Percentiles rank a stretch among this genome's conserved stretches.
Evolutionary conservation across 495 filamentous ascomycete species (phyloP).

Genomic region (Aspergillus leporis): DNA sequence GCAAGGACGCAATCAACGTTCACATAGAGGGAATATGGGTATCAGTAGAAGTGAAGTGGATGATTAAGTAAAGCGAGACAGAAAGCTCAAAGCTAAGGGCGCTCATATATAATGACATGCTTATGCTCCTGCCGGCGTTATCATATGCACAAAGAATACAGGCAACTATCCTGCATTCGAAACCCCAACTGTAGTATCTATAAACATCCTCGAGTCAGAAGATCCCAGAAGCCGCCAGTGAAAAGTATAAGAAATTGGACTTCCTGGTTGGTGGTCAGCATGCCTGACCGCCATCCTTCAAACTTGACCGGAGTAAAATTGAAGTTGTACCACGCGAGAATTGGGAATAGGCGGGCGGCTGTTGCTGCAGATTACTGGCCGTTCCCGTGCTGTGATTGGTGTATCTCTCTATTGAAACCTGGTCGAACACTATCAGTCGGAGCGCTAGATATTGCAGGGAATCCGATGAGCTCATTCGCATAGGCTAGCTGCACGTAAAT

Average conservation of each 20-base stretch:
- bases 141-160: constrained; percentile 17
- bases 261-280: constrained; percentile 20
- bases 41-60: neutral
- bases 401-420: constrained; percentile 8
- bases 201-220: constrained; percentile 28
- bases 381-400: constrained; percentile 12
- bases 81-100: neutral
- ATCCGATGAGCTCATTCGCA: constrained; percentile 10
- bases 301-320: constrained; percentile 6
- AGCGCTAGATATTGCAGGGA: neutral
- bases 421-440: constrained; percentile 1
- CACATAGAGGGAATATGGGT: neutral
- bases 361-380: constrained; percentile 13
- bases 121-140: neutral
- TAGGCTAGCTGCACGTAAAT: constrained; percentile 6
- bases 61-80: neutral
- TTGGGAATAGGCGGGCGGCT: constrained; percentile 11
- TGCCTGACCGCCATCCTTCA: constrained; percentile 24
- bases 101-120: constrained; percentile 1
- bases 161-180: constrained; percentile 16
- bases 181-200: constrained; percentile 23
- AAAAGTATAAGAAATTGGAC: constrained; percentile 5
- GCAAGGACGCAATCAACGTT: neutral
- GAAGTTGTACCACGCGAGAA: constrained; percentile 14
- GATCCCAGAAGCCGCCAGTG: constrained; percentile 21